A percentile compares a stretch with the other conserved stretches of the same genome.
Conservation (phyloP, 768 basidiomycete genomes). For the Mycena crocata region DNA sequence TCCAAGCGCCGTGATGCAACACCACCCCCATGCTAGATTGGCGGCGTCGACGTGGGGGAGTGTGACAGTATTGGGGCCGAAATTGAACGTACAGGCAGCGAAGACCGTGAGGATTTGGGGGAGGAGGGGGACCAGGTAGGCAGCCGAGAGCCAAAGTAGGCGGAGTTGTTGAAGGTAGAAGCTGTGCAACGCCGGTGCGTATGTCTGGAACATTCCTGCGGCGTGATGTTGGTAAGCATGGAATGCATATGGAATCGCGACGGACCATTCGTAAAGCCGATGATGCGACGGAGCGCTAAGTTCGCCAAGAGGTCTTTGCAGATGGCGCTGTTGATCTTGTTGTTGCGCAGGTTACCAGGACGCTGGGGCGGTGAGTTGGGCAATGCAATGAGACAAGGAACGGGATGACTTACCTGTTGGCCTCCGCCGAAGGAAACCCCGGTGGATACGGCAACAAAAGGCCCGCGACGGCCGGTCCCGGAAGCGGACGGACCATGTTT, state of each 20-base stretch:
- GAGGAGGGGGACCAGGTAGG: background rate
- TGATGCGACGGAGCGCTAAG: too few species aligned
- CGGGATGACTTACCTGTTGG: background rate
- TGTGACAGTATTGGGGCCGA: background rate
- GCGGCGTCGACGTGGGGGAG: too few species aligned
- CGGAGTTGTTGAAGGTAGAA: background rate
- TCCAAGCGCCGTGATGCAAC: too few species aligned
- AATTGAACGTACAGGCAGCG: background rate
- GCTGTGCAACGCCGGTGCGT: background rate
- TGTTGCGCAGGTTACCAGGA: background rate
- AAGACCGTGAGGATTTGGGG: background rate
- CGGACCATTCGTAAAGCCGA: too few species aligned
- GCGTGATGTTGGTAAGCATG: too few species aligned
- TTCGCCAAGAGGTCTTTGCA: too few species aligned
- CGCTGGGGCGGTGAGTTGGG: background rate
- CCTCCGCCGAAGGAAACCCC: slow-evolving; percentile 3
- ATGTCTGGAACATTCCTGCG: background rate
- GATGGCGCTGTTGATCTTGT: too few species aligned
- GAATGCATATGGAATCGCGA: too few species aligned
- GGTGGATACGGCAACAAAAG: background rate
- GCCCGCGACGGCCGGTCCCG: slow-evolving; percentile 1
- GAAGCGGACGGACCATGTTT: too few species aligned
- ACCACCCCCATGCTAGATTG: background rate
- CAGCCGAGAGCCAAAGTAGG: background rate
- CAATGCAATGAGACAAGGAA: background rate